Evolutionary conservation across 371 early-diverging fungal species (phyloP).

Genomic region (Rhizomucor miehei): DNA sequence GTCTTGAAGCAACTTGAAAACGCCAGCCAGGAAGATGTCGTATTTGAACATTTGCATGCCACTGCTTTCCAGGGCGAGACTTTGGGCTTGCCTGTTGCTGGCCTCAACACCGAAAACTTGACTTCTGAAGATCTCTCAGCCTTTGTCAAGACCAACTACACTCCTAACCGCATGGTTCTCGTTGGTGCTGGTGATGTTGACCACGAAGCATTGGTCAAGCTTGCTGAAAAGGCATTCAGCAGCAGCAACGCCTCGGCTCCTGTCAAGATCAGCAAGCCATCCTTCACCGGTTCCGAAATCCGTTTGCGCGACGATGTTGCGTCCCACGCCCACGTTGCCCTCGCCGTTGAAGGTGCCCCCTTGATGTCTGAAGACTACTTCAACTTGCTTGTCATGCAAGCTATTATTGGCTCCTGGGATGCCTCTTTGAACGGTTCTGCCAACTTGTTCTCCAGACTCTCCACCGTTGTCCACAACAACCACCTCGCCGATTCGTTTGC

Average conservation of each 20-base stretch:
- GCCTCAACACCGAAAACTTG: slow-evolving; percentile 84
- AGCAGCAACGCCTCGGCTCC: slow-evolving; percentile 26
- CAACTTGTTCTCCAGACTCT: slow-evolving; percentile 81
- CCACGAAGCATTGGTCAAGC: slow-evolving; percentile 85
- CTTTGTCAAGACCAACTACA: slow-evolving; percentile 85
- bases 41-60: slow-evolving; percentile 86
- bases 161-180: slow-evolving; percentile 88
- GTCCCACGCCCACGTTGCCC: slow-evolving; percentile 87
- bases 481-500: slow-evolving; percentile 90
- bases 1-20: slow-evolving; percentile 76
- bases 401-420: slow-evolving; percentile 92
- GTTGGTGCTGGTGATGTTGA: slow-evolving; percentile 89
- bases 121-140: slow-evolving; percentile 57
- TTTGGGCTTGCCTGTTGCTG: slow-evolving; percentile 88
- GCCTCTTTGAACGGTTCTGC: slow-evolving; percentile 77
- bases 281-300: slow-evolving; percentile 88
- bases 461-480: slow-evolving; percentile 73
- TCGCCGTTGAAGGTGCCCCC: slow-evolving; percentile 90
- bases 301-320: slow-evolving; percentile 88
- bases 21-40: slow-evolving; percentile 76
- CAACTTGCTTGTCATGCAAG: slow-evolving; percentile 84
- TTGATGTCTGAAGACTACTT: slow-evolving; percentile 91
- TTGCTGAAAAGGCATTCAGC: slow-evolving; percentile 88
- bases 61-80: slow-evolving; percentile 88
- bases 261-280: slow-evolving; percentile 48